These are phyloP conservation scores for Asterophora lycoperdoides DNA, from an alignment of 768 basidiomycete genomes.

Conservation along the genomic window DNA sequence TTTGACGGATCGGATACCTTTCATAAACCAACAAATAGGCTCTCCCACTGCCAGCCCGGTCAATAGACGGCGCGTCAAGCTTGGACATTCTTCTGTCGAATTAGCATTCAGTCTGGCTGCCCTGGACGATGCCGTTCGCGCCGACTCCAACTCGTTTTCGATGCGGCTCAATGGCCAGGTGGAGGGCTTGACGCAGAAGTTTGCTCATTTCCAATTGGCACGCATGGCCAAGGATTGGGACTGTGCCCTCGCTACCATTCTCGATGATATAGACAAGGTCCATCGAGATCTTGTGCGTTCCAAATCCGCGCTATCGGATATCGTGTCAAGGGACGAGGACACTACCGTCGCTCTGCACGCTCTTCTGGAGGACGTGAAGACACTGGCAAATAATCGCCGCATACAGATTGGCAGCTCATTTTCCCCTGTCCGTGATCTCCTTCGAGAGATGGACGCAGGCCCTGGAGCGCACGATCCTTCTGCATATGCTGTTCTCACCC, in stretches of 20 bases:
- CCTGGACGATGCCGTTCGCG: slow-evolving; percentile 64
- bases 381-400: slow-evolving; percentile 29
- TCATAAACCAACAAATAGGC: slow-evolving; percentile 41
- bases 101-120: slow-evolving; percentile 53
- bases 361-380: slow-evolving; percentile 34
- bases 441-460: slow-evolving; percentile 51
- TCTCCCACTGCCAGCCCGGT: slow-evolving; percentile 14
- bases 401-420: slow-evolving; percentile 42
- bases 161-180: slow-evolving; percentile 57
- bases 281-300: slow-evolving; percentile 36
- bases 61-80: slow-evolving; percentile 31
- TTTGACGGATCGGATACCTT: slow-evolving; percentile 50
- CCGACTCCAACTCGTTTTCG: slow-evolving; percentile 64
- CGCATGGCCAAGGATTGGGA: slow-evolving; percentile 54
- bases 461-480: slow-evolving; percentile 40
- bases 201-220: slow-evolving; percentile 47
- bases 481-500: slow-evolving; percentile 42
- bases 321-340: slow-evolving; percentile 21
- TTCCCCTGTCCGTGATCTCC: slow-evolving; percentile 48
- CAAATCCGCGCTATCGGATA: slow-evolving; percentile 30
- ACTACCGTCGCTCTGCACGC: slow-evolving; percentile 32
- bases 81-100: slow-evolving; percentile 32
- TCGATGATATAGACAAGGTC: slow-evolving; percentile 36
- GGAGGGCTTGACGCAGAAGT: slow-evolving; percentile 45
- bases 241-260: slow-evolving; percentile 30